A percentile compares a stretch with the other conserved stretches of the same genome.
Conservation (phyloP, 441 rosid species). For the Brassica hybrid region DNA sequence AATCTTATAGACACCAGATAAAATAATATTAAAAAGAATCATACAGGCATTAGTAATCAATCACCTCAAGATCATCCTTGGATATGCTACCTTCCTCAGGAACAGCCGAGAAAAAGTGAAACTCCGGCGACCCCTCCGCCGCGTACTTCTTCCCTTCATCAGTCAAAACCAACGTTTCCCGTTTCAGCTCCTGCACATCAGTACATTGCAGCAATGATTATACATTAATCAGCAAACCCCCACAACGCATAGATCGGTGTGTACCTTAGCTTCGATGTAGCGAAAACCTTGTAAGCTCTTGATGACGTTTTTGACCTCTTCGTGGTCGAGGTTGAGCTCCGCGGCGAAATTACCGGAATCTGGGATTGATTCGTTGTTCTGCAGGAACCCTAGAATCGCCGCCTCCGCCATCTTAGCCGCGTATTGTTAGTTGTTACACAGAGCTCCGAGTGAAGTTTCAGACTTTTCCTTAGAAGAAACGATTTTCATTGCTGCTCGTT, state of each 20-base stretch:
- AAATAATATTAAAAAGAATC: not conserved
- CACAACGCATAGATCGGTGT: not conserved
- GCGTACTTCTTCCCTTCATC: slow-evolving; percentile 86
- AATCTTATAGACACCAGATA: not conserved
- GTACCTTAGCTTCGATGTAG: slow-evolving; percentile 50
- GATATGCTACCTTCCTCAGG: slow-evolving; percentile 77
- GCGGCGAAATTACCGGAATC: slow-evolving; percentile 76
- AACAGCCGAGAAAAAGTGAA: slow-evolving; percentile 74
- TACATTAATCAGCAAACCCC: not conserved
- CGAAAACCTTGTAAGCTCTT: slow-evolving; percentile 85
- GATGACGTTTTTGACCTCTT: slow-evolving; percentile 68
- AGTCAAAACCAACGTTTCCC: slow-evolving; percentile 73
- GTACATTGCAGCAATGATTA: not conserved
- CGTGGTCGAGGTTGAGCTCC: slow-evolving; percentile 64
- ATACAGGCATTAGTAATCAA: not conserved
- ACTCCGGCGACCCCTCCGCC: slow-evolving; percentile 79
- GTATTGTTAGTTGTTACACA: too few relatives aligned
- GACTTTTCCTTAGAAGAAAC: too few relatives aligned
- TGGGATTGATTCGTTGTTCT: slow-evolving; percentile 54
- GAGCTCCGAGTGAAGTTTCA: too few relatives aligned
- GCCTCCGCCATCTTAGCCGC: slow-evolving; percentile 48
- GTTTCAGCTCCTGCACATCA: slow-evolving; percentile 64
- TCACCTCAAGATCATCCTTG: slow-evolving; percentile 77
- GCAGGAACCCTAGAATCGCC: slow-evolving; percentile 64
- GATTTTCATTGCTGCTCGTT: too few relatives aligned